Evolutionary conservation across 2,329 filamentous ascomycete genomes (phyloP), one percentile per base, ranked within the genome.

Genomic region (Rhynchosporium agropyri): DNA sequence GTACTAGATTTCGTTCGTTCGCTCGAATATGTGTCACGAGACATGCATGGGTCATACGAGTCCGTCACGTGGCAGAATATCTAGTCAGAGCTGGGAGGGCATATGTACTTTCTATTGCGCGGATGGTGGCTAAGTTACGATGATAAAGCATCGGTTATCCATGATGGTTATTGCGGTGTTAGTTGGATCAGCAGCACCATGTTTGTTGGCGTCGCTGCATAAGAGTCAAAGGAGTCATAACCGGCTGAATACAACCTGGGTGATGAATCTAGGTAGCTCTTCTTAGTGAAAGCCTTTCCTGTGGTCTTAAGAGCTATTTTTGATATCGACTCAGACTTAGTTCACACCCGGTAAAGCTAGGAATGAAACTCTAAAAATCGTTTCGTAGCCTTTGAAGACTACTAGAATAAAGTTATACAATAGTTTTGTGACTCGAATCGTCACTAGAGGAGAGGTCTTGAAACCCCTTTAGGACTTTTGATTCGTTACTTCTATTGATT

Each of bases 181-280:
- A 20, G 20, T 20, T 28, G 38, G 3, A 13, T 31, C 38, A 43
- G 53, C 53, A 43, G 26, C 28, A 43, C 10, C 31, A 26, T 40
- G 42, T 56, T 56, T 33, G 43, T 58, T 45, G 33, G n/a, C 12
- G 29, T 58, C 42, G 42, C 45, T 58, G 54, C 55, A 42, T 46
- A 28, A 3, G 26, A 36, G 28, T 46, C 36, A 20, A 28, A 58
- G 15, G 56, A 58, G 56, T 58, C 56, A 58, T 8, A 48, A 31
- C 56, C 43, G 43, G 56, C 31, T 48, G 20, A 49, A 49, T 15
- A 36, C 4, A 4, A 15, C 13, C 26, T 33, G n/a, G 29, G 36
- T 36, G 9, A 36, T 36, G n/a, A 45, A 1, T 45, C 43, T 38
- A 58, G 56, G 56, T 45, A 45, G 43, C 15, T 20, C 13, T 45